Percentiles rank a stretch among this genome's conserved stretches.
phyloP scores from a whole-genome alignment of 2,329 filamentous ascomycete genomes.

The Paecilomyces niveus region DNA sequence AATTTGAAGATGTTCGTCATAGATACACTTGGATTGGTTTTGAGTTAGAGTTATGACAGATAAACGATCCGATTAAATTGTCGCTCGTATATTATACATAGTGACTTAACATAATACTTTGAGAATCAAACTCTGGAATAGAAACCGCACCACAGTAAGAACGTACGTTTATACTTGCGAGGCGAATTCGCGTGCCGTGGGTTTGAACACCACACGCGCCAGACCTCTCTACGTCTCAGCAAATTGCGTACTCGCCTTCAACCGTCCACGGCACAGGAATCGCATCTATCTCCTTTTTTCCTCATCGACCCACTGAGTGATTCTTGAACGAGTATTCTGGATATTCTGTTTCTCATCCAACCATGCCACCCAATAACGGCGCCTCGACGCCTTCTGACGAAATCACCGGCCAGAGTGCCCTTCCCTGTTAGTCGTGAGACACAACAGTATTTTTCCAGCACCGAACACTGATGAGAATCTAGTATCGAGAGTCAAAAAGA shows the following conservation, averaged over 20 bases:
- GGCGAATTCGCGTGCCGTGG: background rate
- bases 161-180: background rate
- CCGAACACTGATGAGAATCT: constrained; percentile 11
- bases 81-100: background rate
- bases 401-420: constrained; percentile 73
- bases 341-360: constrained; percentile 5
- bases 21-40: background rate
- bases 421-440: constrained; percentile 61
- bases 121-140: background rate
- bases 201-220: background rate
- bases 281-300: background rate
- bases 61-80: background rate
- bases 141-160: background rate
- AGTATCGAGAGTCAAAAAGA: constrained; percentile 96
- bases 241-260: background rate
- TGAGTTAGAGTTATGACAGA: background rate
- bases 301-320: background rate
- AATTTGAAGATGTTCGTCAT: background rate
- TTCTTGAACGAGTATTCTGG: background rate
- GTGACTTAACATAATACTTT: background rate
- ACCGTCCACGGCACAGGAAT: background rate
- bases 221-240: background rate
- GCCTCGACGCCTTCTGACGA: constrained; percentile 75
- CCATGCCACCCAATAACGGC: constrained; percentile 85
- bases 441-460: background rate